These are phyloP conservation scores for Starmerella sirachaensis DNA, from an alignment of 805 yeast genomes.

Conservation along the genomic window DNA sequence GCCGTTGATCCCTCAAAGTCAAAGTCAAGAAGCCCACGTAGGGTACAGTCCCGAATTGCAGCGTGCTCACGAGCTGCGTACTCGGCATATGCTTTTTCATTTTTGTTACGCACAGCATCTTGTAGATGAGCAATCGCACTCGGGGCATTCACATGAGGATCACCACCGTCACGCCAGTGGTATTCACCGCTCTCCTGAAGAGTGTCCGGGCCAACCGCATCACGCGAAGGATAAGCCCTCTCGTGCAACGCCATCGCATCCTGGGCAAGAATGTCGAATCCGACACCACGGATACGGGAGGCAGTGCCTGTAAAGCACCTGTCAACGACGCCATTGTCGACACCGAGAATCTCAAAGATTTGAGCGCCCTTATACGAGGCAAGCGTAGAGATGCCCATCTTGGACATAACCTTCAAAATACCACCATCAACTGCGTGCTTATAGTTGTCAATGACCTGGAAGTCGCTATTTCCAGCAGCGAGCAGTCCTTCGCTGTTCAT, in stretches of 20 bases:
- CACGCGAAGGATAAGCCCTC: constrained; percentile 75
- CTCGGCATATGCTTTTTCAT: constrained; percentile 82
- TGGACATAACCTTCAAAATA: constrained; percentile 92
- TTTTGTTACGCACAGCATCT: constrained; percentile 96
- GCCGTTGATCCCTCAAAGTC: constrained; percentile 60
- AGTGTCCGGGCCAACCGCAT: constrained; percentile 54
- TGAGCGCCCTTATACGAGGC: constrained; percentile 99
- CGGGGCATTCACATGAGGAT: constrained; percentile 88
- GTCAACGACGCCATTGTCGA: constrained; percentile 90
- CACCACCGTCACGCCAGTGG: constrained; percentile 98
- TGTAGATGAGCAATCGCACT: constrained; percentile 89
- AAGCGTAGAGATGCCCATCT: constrained; percentile 97
- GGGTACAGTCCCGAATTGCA: constrained; percentile 82
- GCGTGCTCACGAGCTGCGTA: constrained; percentile 84
- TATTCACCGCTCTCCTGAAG: constrained; percentile 94
- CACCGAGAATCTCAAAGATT: constrained; percentile 92
- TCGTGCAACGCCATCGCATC: constrained; percentile 92
- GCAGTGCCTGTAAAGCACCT: constrained; percentile 96
- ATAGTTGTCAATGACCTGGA: constrained; percentile 60
- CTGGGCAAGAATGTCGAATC: constrained; percentile 91
- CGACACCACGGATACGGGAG: constrained; percentile 88
- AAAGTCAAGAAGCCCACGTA: constrained; percentile 86
- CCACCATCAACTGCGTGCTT: constrained; percentile 81
- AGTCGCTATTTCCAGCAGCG: constrained; percentile 40
- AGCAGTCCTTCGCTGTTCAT: constrained; percentile 68